These are phyloP conservation scores for Sphagnum tenellum DNA, from an alignment of 225 moss, liverwort and hornwort genomes.

Conservation along the genomic window DNA sequence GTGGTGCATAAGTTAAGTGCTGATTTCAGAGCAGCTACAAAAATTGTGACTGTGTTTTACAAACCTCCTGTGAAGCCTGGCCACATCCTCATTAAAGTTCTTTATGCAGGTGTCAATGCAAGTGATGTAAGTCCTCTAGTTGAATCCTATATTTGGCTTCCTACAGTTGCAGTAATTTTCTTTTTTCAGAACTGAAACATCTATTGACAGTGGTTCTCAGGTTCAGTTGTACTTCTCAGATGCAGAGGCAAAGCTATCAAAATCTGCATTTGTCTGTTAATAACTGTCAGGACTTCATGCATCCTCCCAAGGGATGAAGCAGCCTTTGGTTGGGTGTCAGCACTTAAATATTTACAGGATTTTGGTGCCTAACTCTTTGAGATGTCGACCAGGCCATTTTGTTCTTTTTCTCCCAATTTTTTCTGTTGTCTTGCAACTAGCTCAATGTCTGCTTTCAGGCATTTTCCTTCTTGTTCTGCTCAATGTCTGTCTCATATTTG, in stretches of 20 bases:
- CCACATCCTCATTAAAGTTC: slow-evolving; percentile 72
- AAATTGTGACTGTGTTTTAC: slow-evolving; percentile 52
- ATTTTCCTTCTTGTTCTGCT: background rate
- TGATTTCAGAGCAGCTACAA: slow-evolving; percentile 72
- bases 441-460: background rate
- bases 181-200: no score
- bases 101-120: slow-evolving; percentile 82
- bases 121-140: slow-evolving; percentile 61
- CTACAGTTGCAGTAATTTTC: no score
- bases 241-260: background rate
- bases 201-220: background rate
- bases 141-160: background rate
- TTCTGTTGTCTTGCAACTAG: no score
- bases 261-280: background rate
- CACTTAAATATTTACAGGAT: no score
- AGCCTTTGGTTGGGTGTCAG: no score
- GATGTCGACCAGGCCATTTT: no score
- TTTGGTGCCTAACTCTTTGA: no score
- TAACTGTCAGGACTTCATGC: no score
- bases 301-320: no score
- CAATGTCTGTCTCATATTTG: background rate
- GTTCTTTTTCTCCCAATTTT: no score
- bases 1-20: slow-evolving; percentile 70
- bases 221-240: background rate
- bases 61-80: slow-evolving; percentile 70